Percentiles rank a stretch among this genome's conserved stretches.
These are phyloP conservation scores for Lachnum nothofagi DNA, from an alignment of 2,329 filamentous ascomycete genomes.

Conservation along the genomic window DNA sequence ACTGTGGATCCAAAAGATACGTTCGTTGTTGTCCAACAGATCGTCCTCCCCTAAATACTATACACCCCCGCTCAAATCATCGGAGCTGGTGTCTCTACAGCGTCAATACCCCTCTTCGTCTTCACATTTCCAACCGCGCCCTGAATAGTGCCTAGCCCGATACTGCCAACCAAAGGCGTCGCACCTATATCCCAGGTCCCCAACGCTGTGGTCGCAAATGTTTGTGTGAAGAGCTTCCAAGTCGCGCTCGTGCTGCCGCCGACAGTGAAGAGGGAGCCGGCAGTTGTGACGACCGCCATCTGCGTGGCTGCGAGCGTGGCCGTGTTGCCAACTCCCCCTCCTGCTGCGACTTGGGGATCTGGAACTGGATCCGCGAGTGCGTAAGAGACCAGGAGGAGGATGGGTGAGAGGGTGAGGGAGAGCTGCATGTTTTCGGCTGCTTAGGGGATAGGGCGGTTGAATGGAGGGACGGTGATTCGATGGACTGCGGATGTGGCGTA, in stretches of 20 bases:
- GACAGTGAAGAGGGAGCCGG: slow-evolving; percentile 17
- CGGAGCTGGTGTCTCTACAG: slow-evolving; percentile 7
- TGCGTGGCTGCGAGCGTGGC: slow-evolving; percentile 12
- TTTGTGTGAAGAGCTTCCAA: slow-evolving; percentile 24
- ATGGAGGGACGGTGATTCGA: too few relatives aligned
- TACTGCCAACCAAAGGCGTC: slow-evolving; percentile 22
- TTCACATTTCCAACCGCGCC: slow-evolving; percentile 11
- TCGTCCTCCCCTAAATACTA: too few relatives aligned
- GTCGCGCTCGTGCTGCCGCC: slow-evolving; percentile 18
- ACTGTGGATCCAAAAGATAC: not conserved
- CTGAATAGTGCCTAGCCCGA: slow-evolving; percentile 27
- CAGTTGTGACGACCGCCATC: slow-evolving; percentile 15
- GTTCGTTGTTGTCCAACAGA: too few relatives aligned
- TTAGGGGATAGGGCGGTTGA: not conserved
- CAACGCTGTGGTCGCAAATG: slow-evolving; percentile 29
- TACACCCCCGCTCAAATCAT: not conserved
- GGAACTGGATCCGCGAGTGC: not conserved
- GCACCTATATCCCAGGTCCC: slow-evolving; percentile 28
- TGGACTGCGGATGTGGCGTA: too few relatives aligned
- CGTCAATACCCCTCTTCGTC: slow-evolving; percentile 7
- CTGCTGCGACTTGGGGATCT: not conserved
- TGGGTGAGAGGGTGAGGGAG: not conserved
- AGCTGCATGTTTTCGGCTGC: not conserved
- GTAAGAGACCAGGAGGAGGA: not conserved
- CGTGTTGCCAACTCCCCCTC: slow-evolving; percentile 1